phyloP scores from a whole-genome alignment of 208 protist species.

The Wallacemonas sp. region DNA sequence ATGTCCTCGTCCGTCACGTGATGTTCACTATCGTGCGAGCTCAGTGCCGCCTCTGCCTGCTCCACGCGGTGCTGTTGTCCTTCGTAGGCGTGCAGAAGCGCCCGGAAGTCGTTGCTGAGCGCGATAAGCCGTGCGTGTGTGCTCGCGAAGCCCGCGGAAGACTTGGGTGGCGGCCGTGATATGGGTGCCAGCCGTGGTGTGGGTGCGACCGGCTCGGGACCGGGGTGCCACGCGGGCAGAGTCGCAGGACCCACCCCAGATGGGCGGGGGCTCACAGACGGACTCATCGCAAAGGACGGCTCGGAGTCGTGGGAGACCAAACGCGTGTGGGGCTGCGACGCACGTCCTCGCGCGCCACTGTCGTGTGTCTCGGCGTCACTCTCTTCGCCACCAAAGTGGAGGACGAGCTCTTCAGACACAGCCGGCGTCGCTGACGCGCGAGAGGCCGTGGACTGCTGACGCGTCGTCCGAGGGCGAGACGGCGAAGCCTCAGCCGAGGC shows the following conservation, averaged over 20 bases:
- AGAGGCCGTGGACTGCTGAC: background rate
- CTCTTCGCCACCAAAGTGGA: background rate
- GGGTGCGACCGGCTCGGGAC: background rate
- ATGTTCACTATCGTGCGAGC: background rate
- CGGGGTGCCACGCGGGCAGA: conserved; percentile 4
- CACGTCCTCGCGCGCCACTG: background rate
- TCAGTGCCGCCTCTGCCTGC: background rate
- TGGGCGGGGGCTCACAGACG: too few relatives aligned
- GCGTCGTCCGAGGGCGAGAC: too few relatives aligned
- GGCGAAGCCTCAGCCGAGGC: too few relatives aligned
- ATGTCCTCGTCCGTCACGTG: background rate
- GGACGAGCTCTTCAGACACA: conserved; percentile 7
- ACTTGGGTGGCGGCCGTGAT: background rate
- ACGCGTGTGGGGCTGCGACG: background rate
- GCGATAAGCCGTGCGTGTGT: background rate
- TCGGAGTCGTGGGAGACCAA: background rate
- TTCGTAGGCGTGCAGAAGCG: background rate
- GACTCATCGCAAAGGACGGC: too few relatives aligned
- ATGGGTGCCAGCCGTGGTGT: background rate
- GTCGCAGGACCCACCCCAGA: too few relatives aligned
- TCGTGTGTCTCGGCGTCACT: too few relatives aligned
- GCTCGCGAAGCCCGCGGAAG: background rate
- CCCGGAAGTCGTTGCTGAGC: background rate
- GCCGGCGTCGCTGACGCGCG: background rate
- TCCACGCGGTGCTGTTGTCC: background rate